phyloP scores from a whole-genome alignment of 2,329 filamentous ascomycete genomes.

The Knufia fluminis region DNA sequence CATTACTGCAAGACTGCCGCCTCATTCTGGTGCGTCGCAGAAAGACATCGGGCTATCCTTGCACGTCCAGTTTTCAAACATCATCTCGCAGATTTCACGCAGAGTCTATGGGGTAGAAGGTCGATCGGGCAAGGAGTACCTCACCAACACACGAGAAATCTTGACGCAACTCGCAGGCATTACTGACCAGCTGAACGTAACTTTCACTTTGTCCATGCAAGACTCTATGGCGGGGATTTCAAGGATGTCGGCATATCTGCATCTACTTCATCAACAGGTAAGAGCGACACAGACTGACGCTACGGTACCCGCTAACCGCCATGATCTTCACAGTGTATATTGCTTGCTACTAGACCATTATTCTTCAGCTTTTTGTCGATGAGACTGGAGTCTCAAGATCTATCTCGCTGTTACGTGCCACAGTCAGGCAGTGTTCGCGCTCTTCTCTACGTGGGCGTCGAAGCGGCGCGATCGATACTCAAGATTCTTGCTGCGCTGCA shows the following conservation, averaged over 20 bases:
- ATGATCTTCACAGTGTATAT: slow-evolving; percentile 28
- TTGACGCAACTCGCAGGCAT: slow-evolving; percentile 33
- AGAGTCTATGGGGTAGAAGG: slow-evolving; percentile 37
- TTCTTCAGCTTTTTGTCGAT: slow-evolving; percentile 37
- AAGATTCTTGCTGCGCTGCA: slow-evolving; percentile 37
- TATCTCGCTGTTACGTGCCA: slow-evolving; percentile 26
- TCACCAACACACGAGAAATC: slow-evolving; percentile 33
- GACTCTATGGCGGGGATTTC: slow-evolving; percentile 33
- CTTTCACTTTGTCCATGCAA: slow-evolving; percentile 31
- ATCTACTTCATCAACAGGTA: slow-evolving; percentile 35
- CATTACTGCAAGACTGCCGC: slow-evolving; percentile 39
- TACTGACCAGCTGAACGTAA: slow-evolving; percentile 32
- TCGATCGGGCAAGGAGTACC: slow-evolving; percentile 29
- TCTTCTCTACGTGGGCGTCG: slow-evolving; percentile 35
- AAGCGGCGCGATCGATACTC: slow-evolving; percentile 37
- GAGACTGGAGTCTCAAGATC: slow-evolving; percentile 25
- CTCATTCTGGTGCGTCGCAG: slow-evolving; percentile 33
- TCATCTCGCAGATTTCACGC: slow-evolving; percentile 37
- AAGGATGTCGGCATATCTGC: slow-evolving; percentile 33
- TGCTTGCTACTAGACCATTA: slow-evolving; percentile 34
- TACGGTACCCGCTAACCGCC: neutral
- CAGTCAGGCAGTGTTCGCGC: slow-evolving; percentile 31
- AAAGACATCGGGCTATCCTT: slow-evolving; percentile 34
- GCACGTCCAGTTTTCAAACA: slow-evolving; percentile 39
- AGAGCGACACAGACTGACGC: neutral